Conservation (phyloP, 768 basidiomycete species). For the Pleurotus djamor region DNA sequence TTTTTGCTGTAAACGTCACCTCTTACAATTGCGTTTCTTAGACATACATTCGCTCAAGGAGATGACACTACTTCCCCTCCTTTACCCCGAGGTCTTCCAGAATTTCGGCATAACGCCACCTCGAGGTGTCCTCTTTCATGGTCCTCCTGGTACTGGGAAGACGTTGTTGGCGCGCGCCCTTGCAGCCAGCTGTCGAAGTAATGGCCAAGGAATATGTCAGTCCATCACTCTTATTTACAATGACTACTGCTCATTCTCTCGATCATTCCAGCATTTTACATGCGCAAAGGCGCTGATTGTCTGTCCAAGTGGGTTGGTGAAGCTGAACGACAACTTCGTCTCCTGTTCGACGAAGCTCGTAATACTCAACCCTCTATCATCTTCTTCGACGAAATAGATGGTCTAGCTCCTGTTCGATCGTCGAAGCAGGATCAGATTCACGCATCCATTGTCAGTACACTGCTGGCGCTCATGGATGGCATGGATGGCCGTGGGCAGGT, state of each 20-base stretch:
- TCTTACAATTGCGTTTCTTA: conserved; percentile 24
- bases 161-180: conserved; percentile 92
- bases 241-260: background rate
- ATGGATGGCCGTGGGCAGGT: conserved; percentile 99
- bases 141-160: conserved; percentile 98
- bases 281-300: conserved; percentile 99
- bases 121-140: conserved; percentile 95
- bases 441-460: conserved; percentile 94
- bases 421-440: conserved; percentile 99
- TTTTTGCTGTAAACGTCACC: background rate
- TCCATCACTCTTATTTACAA: conserved; percentile 10
- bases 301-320: conserved; percentile 99
- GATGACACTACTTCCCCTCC: conserved; percentile 93
- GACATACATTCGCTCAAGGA: conserved; percentile 97
- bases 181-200: conserved; percentile 86
- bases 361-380: conserved; percentile 95
- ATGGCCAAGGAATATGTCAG: conserved; percentile 87
- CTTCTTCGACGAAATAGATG: conserved; percentile 99
- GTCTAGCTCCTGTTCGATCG: conserved; percentile 96
- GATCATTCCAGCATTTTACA: conserved; percentile 81
- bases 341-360: conserved; percentile 94
- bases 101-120: conserved; percentile 93
- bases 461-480: conserved; percentile 97
- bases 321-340: conserved; percentile 91
- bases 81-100: conserved; percentile 97